Evolutionary conservation across 1,284 basidiomycete species (phyloP).

Genomic region (Fomitopsis palustris): DNA sequence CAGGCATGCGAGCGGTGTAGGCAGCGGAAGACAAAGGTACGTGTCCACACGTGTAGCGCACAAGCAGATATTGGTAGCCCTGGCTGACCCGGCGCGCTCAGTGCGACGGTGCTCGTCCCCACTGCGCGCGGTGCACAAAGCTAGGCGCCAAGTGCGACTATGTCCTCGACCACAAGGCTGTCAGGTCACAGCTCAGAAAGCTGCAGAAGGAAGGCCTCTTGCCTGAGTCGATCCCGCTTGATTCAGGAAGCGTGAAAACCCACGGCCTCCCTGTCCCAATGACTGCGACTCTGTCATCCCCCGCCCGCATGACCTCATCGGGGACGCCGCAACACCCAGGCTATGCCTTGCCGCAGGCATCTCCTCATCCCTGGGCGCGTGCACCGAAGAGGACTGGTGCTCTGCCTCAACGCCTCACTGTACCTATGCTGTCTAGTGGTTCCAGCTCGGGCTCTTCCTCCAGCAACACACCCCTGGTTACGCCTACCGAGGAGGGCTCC

Average conservation of each 20-base stretch:
- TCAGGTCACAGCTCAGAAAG: slow-evolving; percentile 4
- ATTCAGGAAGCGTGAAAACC: not conserved
- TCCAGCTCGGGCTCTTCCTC: not conserved
- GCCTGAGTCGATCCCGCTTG: not conserved
- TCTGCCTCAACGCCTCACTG: not conserved
- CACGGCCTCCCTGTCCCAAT: not conserved
- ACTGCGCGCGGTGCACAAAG: slow-evolving; percentile 14
- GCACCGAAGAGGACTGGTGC: not conserved
- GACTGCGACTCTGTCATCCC: not conserved
- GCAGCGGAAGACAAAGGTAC: slow-evolving; percentile 18
- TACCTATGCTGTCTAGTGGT: not conserved
- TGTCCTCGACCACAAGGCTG: slow-evolving; percentile 17
- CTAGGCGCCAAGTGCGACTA: slow-evolving; percentile 14
- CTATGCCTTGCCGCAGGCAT: not conserved
- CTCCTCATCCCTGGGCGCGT: not conserved
- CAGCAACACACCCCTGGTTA: not conserved
- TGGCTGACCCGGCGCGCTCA: not conserved
- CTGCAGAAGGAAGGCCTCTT: slow-evolving; percentile 1
- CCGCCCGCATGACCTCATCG: not conserved
- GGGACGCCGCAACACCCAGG: not conserved
- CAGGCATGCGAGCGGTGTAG: slow-evolving; percentile 21
- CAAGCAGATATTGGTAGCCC: not conserved
- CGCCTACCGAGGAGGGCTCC: not conserved
- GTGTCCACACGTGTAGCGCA: not conserved
- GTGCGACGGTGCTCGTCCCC: slow-evolving; percentile 17